Conservation (phyloP, 805 yeast genomes). For the Grigorovia transvaalensis region DNA sequence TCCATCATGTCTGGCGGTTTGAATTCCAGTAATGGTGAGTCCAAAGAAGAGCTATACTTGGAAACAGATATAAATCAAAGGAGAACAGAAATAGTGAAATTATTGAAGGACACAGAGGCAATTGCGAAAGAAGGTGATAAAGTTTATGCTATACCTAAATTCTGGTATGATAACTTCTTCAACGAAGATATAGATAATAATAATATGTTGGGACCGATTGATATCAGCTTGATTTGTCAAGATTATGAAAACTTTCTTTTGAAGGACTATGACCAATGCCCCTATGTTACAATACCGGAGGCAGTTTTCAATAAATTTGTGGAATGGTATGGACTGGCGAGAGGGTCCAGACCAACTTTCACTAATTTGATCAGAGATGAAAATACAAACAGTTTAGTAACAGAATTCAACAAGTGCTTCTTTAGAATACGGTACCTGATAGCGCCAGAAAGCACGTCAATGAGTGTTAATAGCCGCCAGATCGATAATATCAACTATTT, state of each 20-base stretch:
- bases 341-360: constrained; percentile 29
- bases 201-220: constrained; percentile 37
- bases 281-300: constrained; percentile 33
- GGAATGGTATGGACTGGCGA: constrained; percentile 45
- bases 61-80: constrained; percentile 6
- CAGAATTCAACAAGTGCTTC: constrained; percentile 30
- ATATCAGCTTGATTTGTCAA: constrained; percentile 36
- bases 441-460: constrained; percentile 6
- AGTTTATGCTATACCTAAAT: constrained; percentile 39
- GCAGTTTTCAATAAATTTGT: constrained; percentile 35
- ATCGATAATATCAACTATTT: constrained; percentile 20
- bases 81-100: constrained; percentile 10
- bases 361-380: constrained; percentile 29
- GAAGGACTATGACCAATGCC: constrained; percentile 18
- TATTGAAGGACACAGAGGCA: constrained; percentile 8
- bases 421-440: constrained; percentile 29
- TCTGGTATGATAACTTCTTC: constrained; percentile 36
- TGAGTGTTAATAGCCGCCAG: constrained; percentile 2
- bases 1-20: not conserved
- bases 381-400: constrained; percentile 19
- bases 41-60: not conserved
- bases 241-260: constrained; percentile 35
- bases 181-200: constrained; percentile 20
- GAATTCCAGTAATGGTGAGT: not conserved
- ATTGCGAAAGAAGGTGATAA: constrained; percentile 36